These are phyloP conservation scores for Geotrichum siamense DNA, from an alignment of 1,139 yeast species.

Conservation along the genomic window DNA sequence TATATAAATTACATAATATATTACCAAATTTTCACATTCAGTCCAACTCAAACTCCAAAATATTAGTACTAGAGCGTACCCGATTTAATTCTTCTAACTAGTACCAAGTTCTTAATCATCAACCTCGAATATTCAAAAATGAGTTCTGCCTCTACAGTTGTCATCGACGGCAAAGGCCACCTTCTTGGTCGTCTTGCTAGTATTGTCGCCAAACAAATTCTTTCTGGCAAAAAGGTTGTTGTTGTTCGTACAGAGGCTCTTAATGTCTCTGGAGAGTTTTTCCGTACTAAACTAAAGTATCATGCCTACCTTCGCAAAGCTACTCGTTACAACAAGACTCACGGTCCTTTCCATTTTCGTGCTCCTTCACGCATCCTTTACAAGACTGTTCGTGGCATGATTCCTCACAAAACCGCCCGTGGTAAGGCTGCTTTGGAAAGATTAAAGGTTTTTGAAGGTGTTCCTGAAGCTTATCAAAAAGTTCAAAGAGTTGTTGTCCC, in stretches of 20 bases:
- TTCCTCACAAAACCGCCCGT: slow-evolving; percentile 99
- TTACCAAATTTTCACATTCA: no score
- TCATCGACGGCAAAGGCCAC: slow-evolving; percentile 74
- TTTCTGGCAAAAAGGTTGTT: slow-evolving; percentile 96
- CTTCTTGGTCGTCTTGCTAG: slow-evolving; percentile 99
- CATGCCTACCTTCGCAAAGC: slow-evolving; percentile 99
- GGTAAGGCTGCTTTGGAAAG: slow-evolving; percentile 99
- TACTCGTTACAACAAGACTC: slow-evolving; percentile 95
- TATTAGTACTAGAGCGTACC: no score
- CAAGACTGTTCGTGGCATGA: slow-evolving; percentile 99
- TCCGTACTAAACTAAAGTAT: slow-evolving; percentile 99
- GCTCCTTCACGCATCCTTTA: slow-evolving; percentile 99
- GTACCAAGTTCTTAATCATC: no score
- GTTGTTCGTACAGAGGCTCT: slow-evolving; percentile 96
- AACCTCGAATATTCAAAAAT: no score
- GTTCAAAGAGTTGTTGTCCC: slow-evolving; percentile 99
- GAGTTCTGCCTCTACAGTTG: neutral
- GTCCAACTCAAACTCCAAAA: no score
- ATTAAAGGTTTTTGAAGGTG: slow-evolving; percentile 98
- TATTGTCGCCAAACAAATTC: slow-evolving; percentile 94
- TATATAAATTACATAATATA: no score
- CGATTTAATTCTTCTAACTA: no score
- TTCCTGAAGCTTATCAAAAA: slow-evolving; percentile 99
- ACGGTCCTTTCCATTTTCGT: slow-evolving; percentile 99
- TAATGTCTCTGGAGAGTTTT: slow-evolving; percentile 98